Evolutionary conservation across 371 early-diverging fungal species (phyloP), one percentile per base, ranked within the genome.

Genomic region (Umbelopsis sp.): DNA sequence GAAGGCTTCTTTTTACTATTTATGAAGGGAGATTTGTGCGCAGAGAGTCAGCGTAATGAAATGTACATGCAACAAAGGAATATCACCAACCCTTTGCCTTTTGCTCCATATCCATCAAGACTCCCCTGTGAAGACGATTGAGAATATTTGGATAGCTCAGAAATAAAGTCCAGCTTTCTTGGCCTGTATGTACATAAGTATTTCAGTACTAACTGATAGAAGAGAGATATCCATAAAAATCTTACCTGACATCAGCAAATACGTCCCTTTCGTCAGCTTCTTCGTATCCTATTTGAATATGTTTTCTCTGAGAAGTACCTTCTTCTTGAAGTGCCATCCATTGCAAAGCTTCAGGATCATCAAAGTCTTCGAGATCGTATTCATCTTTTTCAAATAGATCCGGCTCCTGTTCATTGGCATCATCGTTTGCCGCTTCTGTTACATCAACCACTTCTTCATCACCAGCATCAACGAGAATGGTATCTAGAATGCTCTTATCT

Each of bases 101-200:
- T 18, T 48, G 1, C 6, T 48, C 48, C 48, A 16, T 48, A 12
- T 6, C 7, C 48, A 41, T 41, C 12, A 41, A 1, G 4, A 7
- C 48, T 48, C 0, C 48, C 20, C 18, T 48, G 48, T 35, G 65
- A 29, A 29, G 29, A 22, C 4, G 63, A 63, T 63, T 29, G 65
- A 32, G 71, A 68, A 6, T 65, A 67, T 29, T 65, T 65, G 10
- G 57, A 18, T 14, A 52, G 8, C 65, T 72, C 76, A 9, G 70
- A 69, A n/a, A 51, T 25, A 44, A 78, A 74, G 64, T 75, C 74
- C 41, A 78, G 35, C 35, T 71, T 74, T 14, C 74, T 48, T 3
- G 78, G 75, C 22, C 73, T 72, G 12, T 48, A 12, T 45, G 29
- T n/a, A 25, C 25, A 51, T 51, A 9, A 14, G 29, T 1, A 20